Percentiles rank a stretch among this genome's conserved stretches.
Conservation (phyloP, 73 alveolate species). For the Paramecium biaurelia region DNA sequence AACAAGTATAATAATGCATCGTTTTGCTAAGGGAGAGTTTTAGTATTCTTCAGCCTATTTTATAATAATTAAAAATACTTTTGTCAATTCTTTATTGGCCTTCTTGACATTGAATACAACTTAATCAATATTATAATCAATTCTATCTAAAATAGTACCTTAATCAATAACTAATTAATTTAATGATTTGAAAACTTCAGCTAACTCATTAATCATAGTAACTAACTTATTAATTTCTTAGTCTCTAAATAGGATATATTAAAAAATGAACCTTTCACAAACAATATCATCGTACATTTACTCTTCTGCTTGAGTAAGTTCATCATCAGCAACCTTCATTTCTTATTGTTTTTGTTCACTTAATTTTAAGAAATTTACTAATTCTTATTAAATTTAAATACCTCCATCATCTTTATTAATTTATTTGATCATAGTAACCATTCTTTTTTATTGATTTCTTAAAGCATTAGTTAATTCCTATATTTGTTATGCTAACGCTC, state of each 20-base stretch:
- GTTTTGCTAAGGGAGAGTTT: conserved; percentile 33
- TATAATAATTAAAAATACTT: not conserved
- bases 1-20: conserved; percentile 12
- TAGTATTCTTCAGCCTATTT: conserved; percentile 47
- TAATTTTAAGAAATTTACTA: conserved; percentile 12
- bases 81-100: conserved; percentile 13
- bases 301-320: conserved; percentile 37
- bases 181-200: conserved; percentile 52
- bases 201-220: conserved; percentile 40
- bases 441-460: conserved; percentile 45
- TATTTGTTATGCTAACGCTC: conserved; percentile 30
- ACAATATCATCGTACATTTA: conserved; percentile 1
- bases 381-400: not conserved
- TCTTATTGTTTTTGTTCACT: not conserved
- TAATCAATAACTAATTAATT: conserved; percentile 38
- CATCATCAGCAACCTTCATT: conserved; percentile 41
- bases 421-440: conserved; percentile 31
- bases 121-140: conserved; percentile 40
- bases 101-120: not conserved
- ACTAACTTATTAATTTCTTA: conserved; percentile 27
- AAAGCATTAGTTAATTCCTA: conserved; percentile 26
- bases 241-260: not conserved
- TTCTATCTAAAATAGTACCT: conserved; percentile 54
- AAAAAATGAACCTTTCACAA: not conserved
- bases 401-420: conserved; percentile 39